Evolutionary conservation across 2,329 filamentous ascomycete species (phyloP), one percentile per base, ranked within the genome.

Genomic region (Fusarium concolor): DNA sequence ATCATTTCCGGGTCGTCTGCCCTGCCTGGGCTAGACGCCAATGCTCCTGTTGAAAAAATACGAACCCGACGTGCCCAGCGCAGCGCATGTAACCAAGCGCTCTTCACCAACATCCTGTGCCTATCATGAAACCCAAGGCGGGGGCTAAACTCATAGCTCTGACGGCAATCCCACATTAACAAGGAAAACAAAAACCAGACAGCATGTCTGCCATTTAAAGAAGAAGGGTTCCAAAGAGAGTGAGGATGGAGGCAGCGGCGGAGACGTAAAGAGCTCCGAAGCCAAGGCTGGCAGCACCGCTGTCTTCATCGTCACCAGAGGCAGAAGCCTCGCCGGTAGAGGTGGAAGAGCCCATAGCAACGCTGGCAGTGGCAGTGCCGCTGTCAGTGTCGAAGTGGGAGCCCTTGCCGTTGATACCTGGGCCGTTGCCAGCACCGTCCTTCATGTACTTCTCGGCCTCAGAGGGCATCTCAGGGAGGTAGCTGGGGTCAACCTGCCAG

Each of bases 381-480:
- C 81, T 79, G 72, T 79, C 81, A 8, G 78, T 80, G 12, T 83
- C 81, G 49, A 84, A 81, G 79, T 88, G 86, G 22, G 86, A 89
- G 24, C 86, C 86, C 20, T 75, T 71, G 8, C 86, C 86, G 5
- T 76, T 77, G 17, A 88, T 81, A 67, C 86, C 86, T 14, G 85
- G 85, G 3, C 85, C 86, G 3, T 74, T 71, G 33, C 86, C 86
- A 46, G 86, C 86, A 71, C 86, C 86, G 10, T 79, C 73, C 35
- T 78, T 80, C 81, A 89, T 84, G 79, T 81, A 87, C 80, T 85
- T 82, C 70, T 81, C 66, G 29, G 86, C 86, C 28, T 77, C 77
- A 0, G 78, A 66, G 37, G 86, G 86, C 60, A 88, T 86, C 37
- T 81, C 80, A 14, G 86, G 86, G 26, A 89, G 79, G 18, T 78